These are phyloP conservation scores for Phytopythium litorale DNA, from an alignment of 352 stramenopile genomes.

Conservation along the genomic window DNA sequence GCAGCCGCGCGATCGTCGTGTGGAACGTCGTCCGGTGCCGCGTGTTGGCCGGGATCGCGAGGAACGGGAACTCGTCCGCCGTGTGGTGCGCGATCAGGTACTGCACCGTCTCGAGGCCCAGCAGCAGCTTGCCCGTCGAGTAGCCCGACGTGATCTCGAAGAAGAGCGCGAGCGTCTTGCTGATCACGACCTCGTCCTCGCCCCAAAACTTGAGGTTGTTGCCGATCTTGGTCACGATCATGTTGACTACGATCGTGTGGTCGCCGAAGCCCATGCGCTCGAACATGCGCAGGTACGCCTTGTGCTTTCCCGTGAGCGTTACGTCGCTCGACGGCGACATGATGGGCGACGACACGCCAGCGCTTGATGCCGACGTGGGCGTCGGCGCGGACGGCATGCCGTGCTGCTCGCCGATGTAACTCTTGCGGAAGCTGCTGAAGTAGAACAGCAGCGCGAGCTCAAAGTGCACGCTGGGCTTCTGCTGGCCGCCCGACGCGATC, in stretches of 20 bases:
- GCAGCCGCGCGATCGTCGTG: constrained; percentile 93
- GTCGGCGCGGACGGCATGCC: constrained; percentile 76
- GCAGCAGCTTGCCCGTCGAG: constrained; percentile 95
- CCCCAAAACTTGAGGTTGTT: constrained; percentile 99
- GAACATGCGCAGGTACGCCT: constrained; percentile 97
- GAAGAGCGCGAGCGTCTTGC: constrained; percentile 95
- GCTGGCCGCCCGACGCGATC: constrained; percentile 78
- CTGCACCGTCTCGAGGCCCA: constrained; percentile 96
- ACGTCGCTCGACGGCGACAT: constrained; percentile 67
- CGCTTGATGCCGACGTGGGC: constrained; percentile 26
- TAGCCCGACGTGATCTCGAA: constrained; percentile 97
- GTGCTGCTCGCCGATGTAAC: constrained; percentile 91
- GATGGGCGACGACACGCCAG: constrained; percentile 53
- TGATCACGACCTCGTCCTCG: constrained; percentile 94
- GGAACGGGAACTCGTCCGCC: constrained; percentile 96
- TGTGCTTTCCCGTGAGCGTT: constrained; percentile 90
- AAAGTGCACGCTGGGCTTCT: constrained; percentile 90
- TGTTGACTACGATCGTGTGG: constrained; percentile 96
- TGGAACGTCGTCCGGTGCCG: constrained; percentile 97
- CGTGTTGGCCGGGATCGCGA: constrained; percentile 91
- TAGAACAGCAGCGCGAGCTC: constrained; percentile 96
- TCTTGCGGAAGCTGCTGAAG: constrained; percentile 93
- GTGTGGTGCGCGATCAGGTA: constrained; percentile 97
- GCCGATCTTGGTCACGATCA: constrained; percentile 98
- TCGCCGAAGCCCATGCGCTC: constrained; percentile 96